Evolutionary conservation across 2,329 filamentous ascomycete genomes (phyloP), one percentile per base, ranked within the genome.

Genomic region (Didymella keratinophila): DNA sequence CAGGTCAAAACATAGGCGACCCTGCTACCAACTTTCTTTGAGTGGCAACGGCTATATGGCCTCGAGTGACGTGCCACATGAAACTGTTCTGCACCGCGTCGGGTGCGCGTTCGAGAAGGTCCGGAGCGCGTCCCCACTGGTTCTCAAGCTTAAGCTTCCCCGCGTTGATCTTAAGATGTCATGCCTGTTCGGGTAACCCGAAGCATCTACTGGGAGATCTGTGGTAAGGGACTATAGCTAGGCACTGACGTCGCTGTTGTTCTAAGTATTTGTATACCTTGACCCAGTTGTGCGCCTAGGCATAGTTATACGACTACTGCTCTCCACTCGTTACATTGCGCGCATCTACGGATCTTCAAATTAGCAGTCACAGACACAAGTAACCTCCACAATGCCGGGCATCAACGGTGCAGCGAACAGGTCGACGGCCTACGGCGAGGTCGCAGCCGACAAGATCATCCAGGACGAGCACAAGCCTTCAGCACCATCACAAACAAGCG

Each of bases 371-470:
- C 37, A 12, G 3, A 41, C 18, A 20, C 4, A 23, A 21, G 18
- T 27, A n/a, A 8, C 7, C 32, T 23, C 10, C 43, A 56, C 7
- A 27, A 52, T 52, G 48, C 42, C 54, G 11, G 48, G 43, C 21
- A 23, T 48, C n/a, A 52, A 43, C 16, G 48, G 48, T 2, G 9
- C 43, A 30, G n/a, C 28, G 10, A 52, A 52, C 14, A 36, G 48
- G 16, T 63, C 63, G 21, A 68, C 65, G 3, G 59, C 58, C 23
- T 67, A 68, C 23, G 62, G 67, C n/a, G 56, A 64, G 12, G 62
- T 58, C 20, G 62, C 62, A 12, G 58, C 58, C 9, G 55, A 64
- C 34, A 49, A 51, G n/a, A 54, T 64, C 4, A 47, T 68, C 23
- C 51, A 60, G 21, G 61, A 63, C 21, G 61, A 66, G 48, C 37